Base-by-base conservation (phyloP, 306 rosid genomes). In the Dalbergia oliveri region DNA sequence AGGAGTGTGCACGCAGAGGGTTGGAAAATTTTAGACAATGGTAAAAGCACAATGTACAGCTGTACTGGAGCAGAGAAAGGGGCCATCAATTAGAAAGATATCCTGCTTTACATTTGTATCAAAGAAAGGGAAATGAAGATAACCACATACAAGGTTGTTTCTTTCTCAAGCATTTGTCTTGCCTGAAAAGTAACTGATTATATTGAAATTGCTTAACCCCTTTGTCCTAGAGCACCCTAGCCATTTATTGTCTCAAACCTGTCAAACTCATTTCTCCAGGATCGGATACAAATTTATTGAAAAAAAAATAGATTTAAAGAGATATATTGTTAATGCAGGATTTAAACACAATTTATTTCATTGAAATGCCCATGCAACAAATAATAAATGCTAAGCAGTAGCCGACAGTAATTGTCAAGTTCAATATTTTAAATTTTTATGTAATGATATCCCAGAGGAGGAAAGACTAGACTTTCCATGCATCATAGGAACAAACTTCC, bases 401-500 rank as follows among this genome's bases (percentile, higher is more conserved):
- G 67, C 23, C 23, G 33, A 69, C n/a, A 26, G 39, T 39, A 41
- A 33, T 31, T 41, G 19, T 53, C 58, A 60, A 60, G 31, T 63
- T 75, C 43, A 26, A 58, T 53, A 51, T 23, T 69, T 16, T 16
- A 54, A 54, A 54, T 13, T 13, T 15, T 44, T 18, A 69, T 10
- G 76, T 43, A 69, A 68, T 49, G 59, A 60, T 41, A 16, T 60
- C 41, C 15, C n/a, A 75, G 41, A 13, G 67, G 79, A 82, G 45
- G 9, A 41, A 68, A 11, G 56, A 43, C 43, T 33, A 60, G 6
- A 54, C 15, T 34, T 56, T 74, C 45, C 45, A 37, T 54, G 57
- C 62, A 66, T 71, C 31, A 58, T 11, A 45, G 11, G 53, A 34
- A 47, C 34, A 23, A 65, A 14, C 56, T 70, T 35, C 44, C 15